These are phyloP conservation scores for Lindgomyces ingoldianus DNA, from an alignment of 495 filamentous ascomycete species.

Conservation along the genomic window DNA sequence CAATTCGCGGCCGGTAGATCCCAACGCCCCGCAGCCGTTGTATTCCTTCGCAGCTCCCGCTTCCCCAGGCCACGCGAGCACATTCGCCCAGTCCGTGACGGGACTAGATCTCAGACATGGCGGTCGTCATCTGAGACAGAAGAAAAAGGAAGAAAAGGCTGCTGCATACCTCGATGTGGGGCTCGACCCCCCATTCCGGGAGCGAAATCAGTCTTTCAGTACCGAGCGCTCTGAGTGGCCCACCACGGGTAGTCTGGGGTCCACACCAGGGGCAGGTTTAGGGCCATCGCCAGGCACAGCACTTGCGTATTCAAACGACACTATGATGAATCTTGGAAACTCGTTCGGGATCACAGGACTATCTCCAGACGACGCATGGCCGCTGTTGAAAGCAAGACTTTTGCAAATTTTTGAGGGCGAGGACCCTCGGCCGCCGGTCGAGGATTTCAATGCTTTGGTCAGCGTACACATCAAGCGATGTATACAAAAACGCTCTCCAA, in stretches of 20 bases:
- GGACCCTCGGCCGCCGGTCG: constrained; percentile 82
- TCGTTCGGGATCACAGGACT: constrained; percentile 75
- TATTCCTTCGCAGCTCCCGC: constrained; percentile 74
- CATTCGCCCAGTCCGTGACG: constrained; percentile 73
- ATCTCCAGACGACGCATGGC: constrained; percentile 91
- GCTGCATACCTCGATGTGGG: constrained; percentile 45
- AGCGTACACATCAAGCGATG: constrained; percentile 44
- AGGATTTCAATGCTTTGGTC: constrained; percentile 91
- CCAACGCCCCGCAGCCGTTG: constrained; percentile 77
- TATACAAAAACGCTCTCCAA: constrained; percentile 43
- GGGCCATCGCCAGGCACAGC: constrained; percentile 36
- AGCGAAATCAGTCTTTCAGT: constrained; percentile 42
- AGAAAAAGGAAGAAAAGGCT: constrained; percentile 82
- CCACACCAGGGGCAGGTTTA: constrained; percentile 10
- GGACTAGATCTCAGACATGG: constrained; percentile 86
- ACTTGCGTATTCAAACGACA: constrained; percentile 16
- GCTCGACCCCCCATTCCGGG: constrained; percentile 37
- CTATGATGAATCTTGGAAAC: constrained; percentile 34
- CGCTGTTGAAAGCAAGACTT: constrained; percentile 85
- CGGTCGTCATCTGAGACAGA: constrained; percentile 79
- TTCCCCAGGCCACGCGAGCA: constrained; percentile 67
- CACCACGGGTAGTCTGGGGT: constrained; percentile 22
- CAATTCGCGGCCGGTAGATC: constrained; percentile 84
- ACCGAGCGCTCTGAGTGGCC: constrained; percentile 41
- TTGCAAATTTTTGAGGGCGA: constrained; percentile 92